Conservation (phyloP, 441 rosid species). For the Melastoma candidum region DNA sequence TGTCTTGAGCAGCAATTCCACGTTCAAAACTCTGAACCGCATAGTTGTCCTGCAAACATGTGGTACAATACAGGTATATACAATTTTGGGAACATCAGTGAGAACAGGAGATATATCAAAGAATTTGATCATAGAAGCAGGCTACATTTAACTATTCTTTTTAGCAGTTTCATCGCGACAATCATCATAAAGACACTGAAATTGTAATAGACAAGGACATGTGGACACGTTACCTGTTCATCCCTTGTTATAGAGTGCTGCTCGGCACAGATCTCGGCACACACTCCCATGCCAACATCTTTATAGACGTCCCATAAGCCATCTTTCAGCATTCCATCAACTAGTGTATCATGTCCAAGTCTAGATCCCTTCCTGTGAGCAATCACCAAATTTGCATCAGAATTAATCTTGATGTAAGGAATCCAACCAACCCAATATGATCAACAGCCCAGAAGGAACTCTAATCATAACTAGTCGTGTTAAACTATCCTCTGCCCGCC, state of each 20-base stretch:
- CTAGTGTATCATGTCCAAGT: conserved; percentile 85
- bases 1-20: conserved; percentile 89
- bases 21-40: conserved; percentile 94
- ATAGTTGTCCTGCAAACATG: conserved; percentile 59
- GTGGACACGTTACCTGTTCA: conserved; percentile 51
- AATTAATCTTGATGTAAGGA: no score
- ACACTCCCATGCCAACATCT: conserved; percentile 90
- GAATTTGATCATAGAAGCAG: neutral
- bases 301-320: conserved; percentile 97
- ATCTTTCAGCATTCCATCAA: conserved; percentile 96
- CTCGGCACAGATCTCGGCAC: conserved; percentile 34
- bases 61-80: neutral
- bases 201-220: conserved; percentile 1
- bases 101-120: neutral
- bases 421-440: no score
- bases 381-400: no score
- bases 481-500: no score
- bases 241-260: conserved; percentile 61
- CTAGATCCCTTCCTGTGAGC: conserved; percentile 19
- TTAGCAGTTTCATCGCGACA: no score
- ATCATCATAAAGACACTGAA: neutral
- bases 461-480: no score
- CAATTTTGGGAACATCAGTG: neutral
- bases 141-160: neutral
- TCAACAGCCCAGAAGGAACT: no score